Evolutionary conservation across 2,329 filamentous ascomycete species (phyloP), one percentile per base, ranked within the genome.

Genomic region (Aspergillus viridinutans): DNA sequence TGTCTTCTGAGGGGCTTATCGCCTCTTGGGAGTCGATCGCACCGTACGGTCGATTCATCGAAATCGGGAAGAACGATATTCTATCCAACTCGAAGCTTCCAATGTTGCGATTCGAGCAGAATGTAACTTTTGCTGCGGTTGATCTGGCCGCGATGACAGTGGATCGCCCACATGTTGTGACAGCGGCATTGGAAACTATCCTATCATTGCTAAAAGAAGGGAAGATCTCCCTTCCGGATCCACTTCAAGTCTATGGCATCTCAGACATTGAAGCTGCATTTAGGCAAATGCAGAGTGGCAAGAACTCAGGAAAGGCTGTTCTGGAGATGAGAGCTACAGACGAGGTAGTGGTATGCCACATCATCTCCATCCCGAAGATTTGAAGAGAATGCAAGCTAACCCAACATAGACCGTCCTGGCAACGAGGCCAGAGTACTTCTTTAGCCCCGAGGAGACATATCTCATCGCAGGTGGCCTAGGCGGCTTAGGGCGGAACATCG

Each of bases 271-370:
- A 59, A 6, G 54, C 61, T 0, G 74, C 72, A 0, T 61, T 77
- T 20, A 45, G 62, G 5, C 65, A 63, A 54, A 68, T 78, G 51
- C 69, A 69, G 25, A 53, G 61, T 4, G 72, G 75, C 0, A 67
- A 64, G 12, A 74, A 76, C 49, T 69, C 73, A 1, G 76, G 77
- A 9, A 78, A 78, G 59, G 60, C 76, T 1, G 72, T 78, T 21
- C 7, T 60, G 21, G 56, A 60, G 42, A 49, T 58, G 49, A 32
- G 50, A 9, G 26, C 20, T 7, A 48, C 51, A 2, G 55, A 58
- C 25, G 9, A 53, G n/a, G 55, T 60, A 1, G 35, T 25, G 53
- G 58, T 59, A 45, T 21, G 57, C 35, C n/a, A 28, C 5, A 40
- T 8, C n/a, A 3, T 2, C 38, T 12, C 14, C 32, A 17, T 20